phyloP scores from a whole-genome alignment of 371 early-diverging fungal genomes.

The Fennellomyces sp. region DNA sequence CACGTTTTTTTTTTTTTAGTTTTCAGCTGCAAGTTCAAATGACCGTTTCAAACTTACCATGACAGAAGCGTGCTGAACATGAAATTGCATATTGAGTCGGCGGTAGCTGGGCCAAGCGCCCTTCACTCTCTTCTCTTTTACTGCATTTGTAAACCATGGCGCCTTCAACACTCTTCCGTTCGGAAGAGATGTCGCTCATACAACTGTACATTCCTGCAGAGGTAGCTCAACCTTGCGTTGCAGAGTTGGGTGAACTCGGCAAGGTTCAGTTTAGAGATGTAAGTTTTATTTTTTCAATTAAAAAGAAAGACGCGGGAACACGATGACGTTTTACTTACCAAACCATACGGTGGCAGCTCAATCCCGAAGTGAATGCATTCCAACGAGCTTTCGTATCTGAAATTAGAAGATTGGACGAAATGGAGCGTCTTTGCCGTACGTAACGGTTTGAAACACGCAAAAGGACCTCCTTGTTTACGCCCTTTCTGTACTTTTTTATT shows the following conservation, averaged over 20 bases:
- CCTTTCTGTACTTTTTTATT: background rate
- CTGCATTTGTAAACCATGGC: constrained; percentile 52
- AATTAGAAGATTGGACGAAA: constrained; percentile 90
- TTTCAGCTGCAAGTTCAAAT: background rate
- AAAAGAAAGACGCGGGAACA: background rate
- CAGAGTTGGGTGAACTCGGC: constrained; percentile 95
- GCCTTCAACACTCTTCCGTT: constrained; percentile 82
- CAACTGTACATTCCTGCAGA: constrained; percentile 97
- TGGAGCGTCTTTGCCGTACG: constrained; percentile 92
- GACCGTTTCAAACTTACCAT: background rate
- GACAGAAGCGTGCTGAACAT: background rate
- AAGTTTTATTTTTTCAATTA: constrained; percentile 14
- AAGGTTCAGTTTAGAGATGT: constrained; percentile 95
- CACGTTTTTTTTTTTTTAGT: too few species aligned
- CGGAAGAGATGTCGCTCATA: constrained; percentile 96
- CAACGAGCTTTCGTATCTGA: constrained; percentile 95
- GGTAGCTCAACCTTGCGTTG: constrained; percentile 90
- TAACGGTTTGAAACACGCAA: constrained; percentile 55
- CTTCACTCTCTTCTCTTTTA: background rate
- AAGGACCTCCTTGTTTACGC: constrained; percentile 4
- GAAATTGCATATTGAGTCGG: too few species aligned
- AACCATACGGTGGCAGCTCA: constrained; percentile 64
- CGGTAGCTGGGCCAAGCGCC: too few species aligned
- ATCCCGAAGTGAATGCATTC: constrained; percentile 94
- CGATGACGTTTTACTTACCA: background rate